Base-by-base conservation (phyloP, 306 rosid species). In the Pterocarpus macrocarpus region DNA sequence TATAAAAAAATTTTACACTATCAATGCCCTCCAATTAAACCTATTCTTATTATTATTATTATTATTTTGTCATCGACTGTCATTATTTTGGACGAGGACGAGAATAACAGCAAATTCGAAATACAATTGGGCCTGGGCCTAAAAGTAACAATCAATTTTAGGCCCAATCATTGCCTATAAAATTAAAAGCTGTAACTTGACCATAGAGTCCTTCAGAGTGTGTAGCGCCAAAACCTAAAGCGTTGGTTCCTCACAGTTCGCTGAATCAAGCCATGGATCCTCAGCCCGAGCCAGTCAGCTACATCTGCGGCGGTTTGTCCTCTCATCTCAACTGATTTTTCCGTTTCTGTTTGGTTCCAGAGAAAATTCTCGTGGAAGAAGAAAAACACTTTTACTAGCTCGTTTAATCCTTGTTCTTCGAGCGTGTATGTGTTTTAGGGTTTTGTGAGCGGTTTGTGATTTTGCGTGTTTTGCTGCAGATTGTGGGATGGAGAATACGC, bases 401-500 rank as follows among this genome's bases (percentile, higher is more conserved):
- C 28, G 8, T 47, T 45, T 14, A 32, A 13, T 14, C 15, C 13
- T 64, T 38, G n/a, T 12, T 64, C 22, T 33, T 49, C 4, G 8
- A 28, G 12, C 52, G 52, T 7, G 8, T 7, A 4, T 12, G 53
- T 10, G 35, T 16, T 58, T 67, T 16, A 59, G 57, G 57, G 33
- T 28, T 59, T 66, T 69, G 28, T 22, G 28, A 22, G 28, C 28
- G 28, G 28, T 22, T 22, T 22, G 28, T 22, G 28, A 22, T 22
- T 22, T 22, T 22, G 28, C 28, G 28, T 22, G 28, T 22, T 22
- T 22, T 22, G 28, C 28, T 79, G 78, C 82, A 93, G 99, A 95
- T 77, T 95, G 99, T 82, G 99, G 99, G 7, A 86, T 87, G 91
- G 99, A 95, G 85, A 93, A 87, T 45, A 90, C 95, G 5, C 81